These are phyloP conservation scores for Gentiana dahurica DNA, from an alignment of 257 asterid genomes.

Conservation along the genomic window DNA sequence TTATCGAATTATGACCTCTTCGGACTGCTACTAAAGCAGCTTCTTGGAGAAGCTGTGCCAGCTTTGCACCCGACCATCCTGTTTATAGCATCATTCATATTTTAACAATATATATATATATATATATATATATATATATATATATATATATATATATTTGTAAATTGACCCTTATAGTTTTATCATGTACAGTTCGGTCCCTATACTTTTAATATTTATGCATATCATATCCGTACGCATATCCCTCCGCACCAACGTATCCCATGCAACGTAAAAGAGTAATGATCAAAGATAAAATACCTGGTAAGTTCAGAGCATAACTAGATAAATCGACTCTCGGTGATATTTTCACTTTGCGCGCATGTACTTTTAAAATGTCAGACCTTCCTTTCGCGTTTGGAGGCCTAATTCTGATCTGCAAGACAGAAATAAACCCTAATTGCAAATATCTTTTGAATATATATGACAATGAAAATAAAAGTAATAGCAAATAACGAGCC, in stretches of 20 bases:
- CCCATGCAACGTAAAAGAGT: too few relatives aligned
- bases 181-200: too few relatives aligned
- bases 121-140: too few relatives aligned
- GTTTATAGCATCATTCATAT: slow-evolving; percentile 11
- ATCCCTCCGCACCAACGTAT: too few relatives aligned
- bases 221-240: too few relatives aligned
- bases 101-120: too few relatives aligned
- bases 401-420: slow-evolving; percentile 75
- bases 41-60: slow-evolving; percentile 98
- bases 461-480: background rate
- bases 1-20: slow-evolving; percentile 65
- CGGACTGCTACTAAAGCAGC: slow-evolving; percentile 99
- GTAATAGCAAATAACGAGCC: background rate
- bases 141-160: too few relatives aligned
- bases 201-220: too few relatives aligned
- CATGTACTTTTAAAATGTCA: slow-evolving; percentile 86
- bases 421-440: slow-evolving; percentile 6
- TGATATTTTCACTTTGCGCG: slow-evolving; percentile 76
- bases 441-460: slow-evolving; percentile 2
- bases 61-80: slow-evolving; percentile 98
- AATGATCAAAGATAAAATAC: slow-evolving; percentile 17
- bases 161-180: too few relatives aligned
- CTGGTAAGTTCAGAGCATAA: slow-evolving; percentile 87
- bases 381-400: slow-evolving; percentile 96
- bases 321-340: slow-evolving; percentile 67